Conservation (phyloP, 2,329 filamentous ascomycete genomes). For the Calonectria pteridis region DNA sequence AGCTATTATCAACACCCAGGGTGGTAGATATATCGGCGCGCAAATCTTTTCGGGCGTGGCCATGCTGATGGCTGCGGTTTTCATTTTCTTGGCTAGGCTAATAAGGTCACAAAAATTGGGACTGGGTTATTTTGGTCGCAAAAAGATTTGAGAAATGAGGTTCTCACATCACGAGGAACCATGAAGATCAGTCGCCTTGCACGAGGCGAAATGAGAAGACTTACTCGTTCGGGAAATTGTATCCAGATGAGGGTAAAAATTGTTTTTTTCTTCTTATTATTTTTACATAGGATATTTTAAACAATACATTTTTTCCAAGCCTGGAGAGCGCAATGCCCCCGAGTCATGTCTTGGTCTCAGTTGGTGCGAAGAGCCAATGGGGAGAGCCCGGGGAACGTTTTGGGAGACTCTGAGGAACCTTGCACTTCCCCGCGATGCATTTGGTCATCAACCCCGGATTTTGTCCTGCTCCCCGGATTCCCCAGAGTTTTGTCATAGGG, state of each 20-base stretch:
- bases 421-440: conserved; percentile 5
- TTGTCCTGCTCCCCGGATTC: neutral
- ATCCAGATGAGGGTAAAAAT: neutral
- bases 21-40: conserved; percentile 33
- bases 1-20: conserved; percentile 37
- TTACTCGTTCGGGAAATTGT: neutral
- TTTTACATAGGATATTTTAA: neutral
- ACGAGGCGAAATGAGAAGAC: neutral
- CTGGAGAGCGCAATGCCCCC: neutral
- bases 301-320: neutral
- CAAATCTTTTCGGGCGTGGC: conserved; percentile 37
- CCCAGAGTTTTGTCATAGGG: neutral
- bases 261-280: too few species aligned
- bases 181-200: neutral
- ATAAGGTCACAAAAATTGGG: conserved; percentile 26
- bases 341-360: neutral
- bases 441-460: neutral
- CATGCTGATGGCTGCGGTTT: conserved; percentile 28
- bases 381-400: conserved; percentile 4
- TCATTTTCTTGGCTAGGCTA: conserved; percentile 28
- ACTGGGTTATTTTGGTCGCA: neutral
- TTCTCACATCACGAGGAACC: neutral
- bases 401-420: conserved; percentile 8
- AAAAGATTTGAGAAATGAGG: neutral
- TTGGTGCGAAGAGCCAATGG: neutral